Conservation (phyloP, 2,329 filamentous ascomycete genomes). For the Hypoxylon sp. region DNA sequence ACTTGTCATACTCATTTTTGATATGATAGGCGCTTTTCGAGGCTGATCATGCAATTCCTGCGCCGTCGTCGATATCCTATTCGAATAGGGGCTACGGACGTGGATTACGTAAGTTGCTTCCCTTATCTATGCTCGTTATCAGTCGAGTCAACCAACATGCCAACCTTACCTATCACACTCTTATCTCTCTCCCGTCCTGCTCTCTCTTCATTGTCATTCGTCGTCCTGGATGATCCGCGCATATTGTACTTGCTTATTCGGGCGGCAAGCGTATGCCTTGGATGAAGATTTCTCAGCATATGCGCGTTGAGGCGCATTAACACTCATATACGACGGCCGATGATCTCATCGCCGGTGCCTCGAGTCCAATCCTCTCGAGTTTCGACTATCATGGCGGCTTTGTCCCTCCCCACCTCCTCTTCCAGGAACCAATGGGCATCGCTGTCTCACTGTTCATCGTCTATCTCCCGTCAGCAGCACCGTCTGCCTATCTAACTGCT, state of each 20-base stretch:
- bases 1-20: no score
- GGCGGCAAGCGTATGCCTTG: constrained; percentile 16
- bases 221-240: constrained; percentile 15
- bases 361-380: constrained; percentile 4
- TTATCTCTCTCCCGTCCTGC: constrained; percentile 19
- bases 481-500: no score
- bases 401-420: constrained; percentile 2
- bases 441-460: constrained; percentile 12
- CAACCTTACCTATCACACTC: constrained; percentile 14
- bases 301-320: background rate
- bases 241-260: constrained; percentile 20
- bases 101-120: no score
- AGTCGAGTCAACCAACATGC: constrained; percentile 9
- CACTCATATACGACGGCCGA: background rate
- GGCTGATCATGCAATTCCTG: no score
- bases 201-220: constrained; percentile 12
- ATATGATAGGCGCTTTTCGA: no score
- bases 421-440: constrained; percentile 11
- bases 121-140: background rate
- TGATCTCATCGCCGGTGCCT: constrained; percentile 3
- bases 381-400: constrained; percentile 5
- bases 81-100: no score
- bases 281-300: background rate
- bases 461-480: background rate
- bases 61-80: no score